Evolutionary conservation across 2,329 filamentous ascomycete species (phyloP), one percentile per base, ranked within the genome.

Genomic region (Pseudogymnoascus sp.): DNA sequence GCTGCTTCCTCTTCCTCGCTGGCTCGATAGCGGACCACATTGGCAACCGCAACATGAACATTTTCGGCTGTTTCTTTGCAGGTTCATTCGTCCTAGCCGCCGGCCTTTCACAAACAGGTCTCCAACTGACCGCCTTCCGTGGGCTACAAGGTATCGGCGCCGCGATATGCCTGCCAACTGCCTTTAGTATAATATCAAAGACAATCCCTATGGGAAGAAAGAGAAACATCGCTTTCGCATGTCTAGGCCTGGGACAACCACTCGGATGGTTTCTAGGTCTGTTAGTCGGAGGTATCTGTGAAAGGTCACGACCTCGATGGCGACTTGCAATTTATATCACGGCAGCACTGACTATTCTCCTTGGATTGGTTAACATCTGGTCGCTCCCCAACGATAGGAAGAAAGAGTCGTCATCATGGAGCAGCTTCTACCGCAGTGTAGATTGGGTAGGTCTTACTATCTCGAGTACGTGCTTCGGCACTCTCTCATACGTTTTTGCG

Each of bases 1-100:
- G 56, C 31, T 60, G 56, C 31, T 60, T 38, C 14, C 56, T 60
- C 56, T 38, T 60, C 31, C 56, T 60, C 28, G 56, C 56, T n/a
- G 56, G 56, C 31, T 36, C 56, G 1, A 60, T 60, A 14, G 56
- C 56, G 8, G 56, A 60, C 56, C 56, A 60, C 56, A 60, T 60
- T 12, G 56, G 56, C 18, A 60, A 60, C 31, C 56, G 36, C 16
- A 60, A 36, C n/a, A 60, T 60, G 31, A 60, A 60, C 21, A 60
- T 60, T 8, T 60, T 36, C 36, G 56, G 56, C 7, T 60, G 56
- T 16, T 60, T 60, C 5, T 60, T 60, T 21, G 31, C 36, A 23
- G 56, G 56, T 25, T 5, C 9, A 25, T 60, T 60, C 7, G 36
- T 60, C 31, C 16, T 60, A 5, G 56, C 56, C 5, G 21, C 31